Evolutionary conservation across 2,329 filamentous ascomycete species (phyloP).

Genomic region (Penicillium crustosum): DNA sequence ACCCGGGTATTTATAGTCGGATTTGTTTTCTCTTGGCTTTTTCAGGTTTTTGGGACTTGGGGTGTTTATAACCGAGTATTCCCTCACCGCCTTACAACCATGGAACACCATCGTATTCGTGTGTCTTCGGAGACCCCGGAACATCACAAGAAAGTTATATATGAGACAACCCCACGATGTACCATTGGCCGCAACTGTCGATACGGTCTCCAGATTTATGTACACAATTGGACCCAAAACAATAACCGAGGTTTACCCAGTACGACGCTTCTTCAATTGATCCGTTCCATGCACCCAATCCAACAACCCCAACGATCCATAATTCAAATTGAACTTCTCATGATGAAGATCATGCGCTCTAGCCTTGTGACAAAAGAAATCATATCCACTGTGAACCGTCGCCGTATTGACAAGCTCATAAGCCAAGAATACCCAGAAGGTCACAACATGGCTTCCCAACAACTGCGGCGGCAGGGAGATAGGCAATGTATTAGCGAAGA

Average conservation of each 20-base stretch:
- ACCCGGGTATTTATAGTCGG: neutral
- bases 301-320: constrained; percentile 53
- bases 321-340: constrained; percentile 57
- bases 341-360: constrained; percentile 59
- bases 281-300: constrained; percentile 59
- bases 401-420: constrained; percentile 54
- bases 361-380: constrained; percentile 50
- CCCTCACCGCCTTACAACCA: neutral
- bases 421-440: constrained; percentile 53
- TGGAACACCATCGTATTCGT: neutral
- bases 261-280: constrained; percentile 19
- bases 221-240: neutral
- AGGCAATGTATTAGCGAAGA: constrained; percentile 55
- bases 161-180: neutral
- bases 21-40: no score
- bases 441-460: constrained; percentile 52
- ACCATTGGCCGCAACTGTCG: neutral
- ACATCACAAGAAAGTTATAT: neutral
- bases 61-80: neutral
- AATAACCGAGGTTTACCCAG: constrained; percentile 4
- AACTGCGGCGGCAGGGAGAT: constrained; percentile 52
- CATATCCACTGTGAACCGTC: constrained; percentile 59
- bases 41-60: no score
- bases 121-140: neutral
- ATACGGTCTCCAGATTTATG: neutral